Evolutionary conservation across 2,329 filamentous ascomycete genomes (phyloP).

Genomic region (Ceratocystis smalleyi): DNA sequence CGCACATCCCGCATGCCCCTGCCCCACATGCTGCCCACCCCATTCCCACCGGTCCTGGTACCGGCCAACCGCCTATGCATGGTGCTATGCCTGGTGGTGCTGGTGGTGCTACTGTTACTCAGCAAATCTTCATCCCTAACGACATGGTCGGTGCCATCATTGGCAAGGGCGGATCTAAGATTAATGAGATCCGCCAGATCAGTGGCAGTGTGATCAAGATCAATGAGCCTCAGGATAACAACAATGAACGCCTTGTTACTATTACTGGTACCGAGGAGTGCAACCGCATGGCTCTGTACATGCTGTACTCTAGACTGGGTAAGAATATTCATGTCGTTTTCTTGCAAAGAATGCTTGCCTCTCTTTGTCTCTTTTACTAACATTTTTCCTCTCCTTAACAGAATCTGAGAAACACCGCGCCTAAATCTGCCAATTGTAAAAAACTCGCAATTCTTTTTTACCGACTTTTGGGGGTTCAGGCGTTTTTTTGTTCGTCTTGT

Average conservation of each 20-base stretch:
- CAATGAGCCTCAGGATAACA: conserved; percentile 97
- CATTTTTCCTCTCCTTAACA: conserved; percentile 20
- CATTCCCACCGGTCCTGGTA: conserved; percentile 29
- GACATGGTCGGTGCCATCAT: conserved; percentile 99
- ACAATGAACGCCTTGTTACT: conserved; percentile 92
- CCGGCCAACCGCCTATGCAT: conserved; percentile 53
- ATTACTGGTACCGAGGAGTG: conserved; percentile 96
- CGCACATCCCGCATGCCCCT: conserved; percentile 57
- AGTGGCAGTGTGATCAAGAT: conserved; percentile 99
- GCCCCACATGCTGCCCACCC: conserved; percentile 43
- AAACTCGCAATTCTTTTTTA: neutral
- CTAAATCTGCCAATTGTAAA: conserved; percentile 19
- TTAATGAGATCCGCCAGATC: conserved; percentile 95
- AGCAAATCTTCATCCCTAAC: conserved; percentile 98
- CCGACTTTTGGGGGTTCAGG: conserved; percentile 13
- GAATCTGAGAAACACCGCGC: conserved; percentile 34
- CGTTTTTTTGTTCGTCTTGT: conserved; percentile 16
- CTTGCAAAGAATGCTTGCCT: neutral
- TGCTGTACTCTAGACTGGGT: conserved; percentile 97
- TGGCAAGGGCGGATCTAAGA: conserved; percentile 95
- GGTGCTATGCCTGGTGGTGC: conserved; percentile 40
- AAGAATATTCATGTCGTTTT: conserved; percentile 22
- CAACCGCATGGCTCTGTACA: conserved; percentile 99
- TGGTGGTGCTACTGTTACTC: conserved; percentile 58
- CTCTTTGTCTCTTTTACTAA: neutral